Base-by-base conservation (phyloP, 495 filamentous ascomycete genomes). In the Paragyromitra xinjiangensis region DNA sequence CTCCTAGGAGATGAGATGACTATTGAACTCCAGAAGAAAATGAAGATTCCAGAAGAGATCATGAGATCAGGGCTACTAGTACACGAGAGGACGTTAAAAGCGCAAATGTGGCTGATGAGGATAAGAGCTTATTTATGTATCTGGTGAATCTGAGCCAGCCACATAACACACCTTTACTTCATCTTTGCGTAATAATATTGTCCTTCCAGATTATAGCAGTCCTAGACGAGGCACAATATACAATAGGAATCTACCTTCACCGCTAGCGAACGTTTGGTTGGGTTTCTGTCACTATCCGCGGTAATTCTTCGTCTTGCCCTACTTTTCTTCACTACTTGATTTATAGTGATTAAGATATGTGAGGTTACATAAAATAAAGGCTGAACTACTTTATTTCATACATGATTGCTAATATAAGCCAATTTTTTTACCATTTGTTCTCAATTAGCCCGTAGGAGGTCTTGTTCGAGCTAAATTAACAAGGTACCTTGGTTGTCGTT, bases 71-170 rank as follows among this genome's bases (percentile, higher is more conserved):
- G 81, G 40, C 26, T 82, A n/a, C 44, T 82, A 26, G 48, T 69
- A 12, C 69, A 80, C 14, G 64, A 69, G 7, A 64, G 70, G 56
- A 82, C 81, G 6, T 53, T 77, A 48, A 69, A 73, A 6, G 58
- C 77, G 34, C 77, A 82, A 64, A 78, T 82, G 56, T 76, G 71
- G 80, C 29, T 82, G 39, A 82, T 82, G 80, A 76, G 50, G 34
- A 61, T 82, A 69, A 82, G 80, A 53, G 55, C 69, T 62, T 82
- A 82, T 42, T 64, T 82, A 58, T 51, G 73, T 51, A 81, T 80
- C 26, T 80, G 78, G 78, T 78, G 45, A 58, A 29, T 12, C 26
- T 5, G 16, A 53, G 4, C 19, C 19, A 53, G 50, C 12, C 26
- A 12, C 22, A 26, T 26, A 9, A 56, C 4, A 26, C 26, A 26